Evolutionary conservation across 495 filamentous ascomycete species (phyloP).

Genomic region (Tuber magnatum): DNA sequence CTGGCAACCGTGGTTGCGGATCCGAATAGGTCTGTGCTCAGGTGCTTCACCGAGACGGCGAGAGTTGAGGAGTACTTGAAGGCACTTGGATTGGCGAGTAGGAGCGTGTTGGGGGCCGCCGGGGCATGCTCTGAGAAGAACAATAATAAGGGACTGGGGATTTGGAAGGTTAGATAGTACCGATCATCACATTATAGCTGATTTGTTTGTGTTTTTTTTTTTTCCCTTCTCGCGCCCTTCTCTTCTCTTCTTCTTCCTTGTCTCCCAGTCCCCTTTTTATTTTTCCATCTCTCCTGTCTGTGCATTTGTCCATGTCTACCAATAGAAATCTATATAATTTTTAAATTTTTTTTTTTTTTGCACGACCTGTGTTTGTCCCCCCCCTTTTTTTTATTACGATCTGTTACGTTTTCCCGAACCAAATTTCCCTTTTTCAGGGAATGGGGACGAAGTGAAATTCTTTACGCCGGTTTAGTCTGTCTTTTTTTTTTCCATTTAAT

Average conservation of each 20-base stretch:
- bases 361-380: neutral
- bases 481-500: neutral
- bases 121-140: conserved; percentile 17
- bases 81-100: conserved; percentile 32
- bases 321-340: conserved; percentile 4
- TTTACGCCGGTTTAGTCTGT: neutral
- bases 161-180: conserved; percentile 37
- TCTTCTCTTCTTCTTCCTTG: conserved; percentile 9
- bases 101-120: conserved; percentile 29
- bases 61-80: conserved; percentile 38
- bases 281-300: neutral
- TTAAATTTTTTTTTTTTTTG: conserved; percentile 4
- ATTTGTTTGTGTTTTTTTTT: conserved; percentile 19
- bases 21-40: conserved; percentile 31
- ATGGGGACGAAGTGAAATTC: neutral
- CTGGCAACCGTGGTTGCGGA: conserved; percentile 38
- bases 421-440: neutral
- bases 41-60: conserved; percentile 28
- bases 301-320: neutral
- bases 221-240: conserved; percentile 11
- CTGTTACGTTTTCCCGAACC: conserved; percentile 6
- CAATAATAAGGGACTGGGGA: conserved; percentile 15
- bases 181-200: neutral
- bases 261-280: neutral
- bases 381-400: conserved; percentile 4